Evolutionary conservation across 441 rosid genomes (phyloP).

Genomic region (Populus hybrid): DNA sequence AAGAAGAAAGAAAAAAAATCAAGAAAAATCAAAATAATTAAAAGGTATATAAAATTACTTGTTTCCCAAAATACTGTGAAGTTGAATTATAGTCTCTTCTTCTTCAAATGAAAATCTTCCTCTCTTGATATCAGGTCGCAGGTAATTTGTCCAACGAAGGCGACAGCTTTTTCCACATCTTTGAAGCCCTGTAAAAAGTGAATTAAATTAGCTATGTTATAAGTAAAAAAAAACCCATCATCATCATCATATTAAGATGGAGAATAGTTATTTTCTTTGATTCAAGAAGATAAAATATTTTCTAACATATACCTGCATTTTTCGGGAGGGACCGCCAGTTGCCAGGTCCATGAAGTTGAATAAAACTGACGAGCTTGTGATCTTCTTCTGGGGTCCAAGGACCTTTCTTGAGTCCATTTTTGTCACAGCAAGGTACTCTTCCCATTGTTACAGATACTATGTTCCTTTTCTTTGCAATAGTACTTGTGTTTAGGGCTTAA

Average conservation of each 20-base stretch:
- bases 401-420: too few species aligned
- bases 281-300: background rate
- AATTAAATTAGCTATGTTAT: background rate
- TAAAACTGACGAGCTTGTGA: conserved; percentile 57
- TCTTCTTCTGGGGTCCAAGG: conserved; percentile 97
- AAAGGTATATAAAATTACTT: conserved; percentile 25
- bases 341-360: conserved; percentile 72
- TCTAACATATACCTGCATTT: conserved; percentile 63
- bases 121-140: conserved; percentile 53
- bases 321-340: conserved; percentile 92
- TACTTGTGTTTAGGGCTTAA: background rate
- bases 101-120: conserved; percentile 52
- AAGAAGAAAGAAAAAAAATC: background rate
- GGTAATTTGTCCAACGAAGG: conserved; percentile 59
- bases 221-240: background rate
- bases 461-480: background rate
- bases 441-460: conserved; percentile 46
- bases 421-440: conserved; percentile 92
- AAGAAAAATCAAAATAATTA: background rate
- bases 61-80: conserved; percentile 51
- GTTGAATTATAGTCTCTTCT: conserved; percentile 42
- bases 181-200: conserved; percentile 33
- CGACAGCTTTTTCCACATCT: conserved; percentile 63
- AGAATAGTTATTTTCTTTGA: too few species aligned
- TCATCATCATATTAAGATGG: background rate